Percentiles rank a stretch among this genome's conserved stretches.
These are phyloP conservation scores for Apiosordaria backusii DNA, from an alignment of 495 filamentous ascomycete species.

Conservation along the genomic window DNA sequence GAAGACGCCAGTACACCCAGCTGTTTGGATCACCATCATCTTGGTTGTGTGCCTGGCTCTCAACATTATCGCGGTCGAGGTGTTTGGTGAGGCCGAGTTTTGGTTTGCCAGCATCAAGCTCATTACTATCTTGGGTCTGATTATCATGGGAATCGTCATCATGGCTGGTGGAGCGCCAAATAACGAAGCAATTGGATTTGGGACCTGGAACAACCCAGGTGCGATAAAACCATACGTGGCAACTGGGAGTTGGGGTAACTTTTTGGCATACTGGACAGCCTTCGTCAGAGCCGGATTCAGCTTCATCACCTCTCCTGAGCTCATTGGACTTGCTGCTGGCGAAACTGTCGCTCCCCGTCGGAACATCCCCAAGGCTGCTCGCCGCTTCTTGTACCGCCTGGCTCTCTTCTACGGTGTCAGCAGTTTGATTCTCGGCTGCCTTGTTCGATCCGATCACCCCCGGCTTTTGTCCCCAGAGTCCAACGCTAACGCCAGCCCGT, in stretches of 20 bases:
- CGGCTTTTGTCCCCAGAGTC: slow-evolving; percentile 49
- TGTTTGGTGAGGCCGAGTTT: slow-evolving; percentile 64
- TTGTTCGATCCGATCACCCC: slow-evolving; percentile 56
- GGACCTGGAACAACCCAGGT: slow-evolving; percentile 69
- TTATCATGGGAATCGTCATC: slow-evolving; percentile 69
- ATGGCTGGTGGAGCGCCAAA: slow-evolving; percentile 62
- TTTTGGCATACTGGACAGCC: slow-evolving; percentile 47
- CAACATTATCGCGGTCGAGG: slow-evolving; percentile 47
- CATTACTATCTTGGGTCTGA: slow-evolving; percentile 63
- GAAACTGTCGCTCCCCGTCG: slow-evolving; percentile 75
- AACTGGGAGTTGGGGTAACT: slow-evolving; percentile 46
- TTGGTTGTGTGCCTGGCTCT: slow-evolving; percentile 41
- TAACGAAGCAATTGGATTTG: slow-evolving; percentile 57
- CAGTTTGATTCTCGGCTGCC: slow-evolving; percentile 65
- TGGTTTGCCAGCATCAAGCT: slow-evolving; percentile 66
- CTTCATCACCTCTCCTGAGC: slow-evolving; percentile 48
- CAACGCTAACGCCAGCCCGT: slow-evolving; percentile 64
- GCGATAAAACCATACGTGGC: slow-evolving; percentile 61
- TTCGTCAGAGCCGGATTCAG: slow-evolving; percentile 47
- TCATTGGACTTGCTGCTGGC: slow-evolving; percentile 63
- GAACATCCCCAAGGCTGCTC: slow-evolving; percentile 68
- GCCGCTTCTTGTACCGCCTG: slow-evolving; percentile 67
- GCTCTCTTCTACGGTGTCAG: slow-evolving; percentile 70
- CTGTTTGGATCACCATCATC: slow-evolving; percentile 59
- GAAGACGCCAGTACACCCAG: slow-evolving; percentile 47